Evolutionary conservation across 257 asterid species (phyloP).

Genomic region (Solanum piurae): DNA sequence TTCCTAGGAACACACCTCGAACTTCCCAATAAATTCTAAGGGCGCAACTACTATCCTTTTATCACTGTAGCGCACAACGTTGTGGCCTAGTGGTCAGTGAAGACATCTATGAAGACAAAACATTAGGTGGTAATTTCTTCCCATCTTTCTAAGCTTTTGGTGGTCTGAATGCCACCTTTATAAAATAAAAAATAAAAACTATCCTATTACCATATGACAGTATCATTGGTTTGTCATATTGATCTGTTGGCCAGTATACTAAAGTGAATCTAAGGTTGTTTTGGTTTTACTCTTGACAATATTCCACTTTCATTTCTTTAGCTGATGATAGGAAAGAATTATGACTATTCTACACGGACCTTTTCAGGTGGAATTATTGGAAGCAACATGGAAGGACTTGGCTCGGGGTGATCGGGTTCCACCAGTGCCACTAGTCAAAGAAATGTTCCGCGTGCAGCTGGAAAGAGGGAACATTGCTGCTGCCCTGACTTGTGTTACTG

Average conservation of each 20-base stretch:
- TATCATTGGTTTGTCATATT: neutral
- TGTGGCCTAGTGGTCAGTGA: neutral
- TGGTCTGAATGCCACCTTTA: neutral
- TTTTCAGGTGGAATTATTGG: constrained; percentile 47
- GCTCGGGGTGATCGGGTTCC: constrained; percentile 36
- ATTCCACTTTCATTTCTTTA: neutral
- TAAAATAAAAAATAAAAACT: too few species aligned
- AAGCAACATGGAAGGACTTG: constrained; percentile 68
- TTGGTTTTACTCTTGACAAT: neutral
- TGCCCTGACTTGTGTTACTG: constrained; percentile 41
- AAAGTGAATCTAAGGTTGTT: neutral
- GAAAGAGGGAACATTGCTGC: constrained; percentile 36
- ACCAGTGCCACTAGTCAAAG: constrained; percentile 42
- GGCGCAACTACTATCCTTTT: neutral
- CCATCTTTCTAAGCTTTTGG: neutral
- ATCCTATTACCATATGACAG: neutral
- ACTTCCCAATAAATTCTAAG: neutral
- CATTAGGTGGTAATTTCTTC: neutral
- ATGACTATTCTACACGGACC: neutral
- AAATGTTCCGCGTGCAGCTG: constrained; percentile 55
- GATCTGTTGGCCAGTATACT: neutral
- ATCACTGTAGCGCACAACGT: neutral
- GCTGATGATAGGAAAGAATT: neutral
- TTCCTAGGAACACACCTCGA: neutral
- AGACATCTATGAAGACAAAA: neutral